A percentile compares a stretch with the other conserved stretches of the same genome.
phyloP scores from a whole-genome alignment of 441 rosid species.

The Eruca vesicaria region DNA sequence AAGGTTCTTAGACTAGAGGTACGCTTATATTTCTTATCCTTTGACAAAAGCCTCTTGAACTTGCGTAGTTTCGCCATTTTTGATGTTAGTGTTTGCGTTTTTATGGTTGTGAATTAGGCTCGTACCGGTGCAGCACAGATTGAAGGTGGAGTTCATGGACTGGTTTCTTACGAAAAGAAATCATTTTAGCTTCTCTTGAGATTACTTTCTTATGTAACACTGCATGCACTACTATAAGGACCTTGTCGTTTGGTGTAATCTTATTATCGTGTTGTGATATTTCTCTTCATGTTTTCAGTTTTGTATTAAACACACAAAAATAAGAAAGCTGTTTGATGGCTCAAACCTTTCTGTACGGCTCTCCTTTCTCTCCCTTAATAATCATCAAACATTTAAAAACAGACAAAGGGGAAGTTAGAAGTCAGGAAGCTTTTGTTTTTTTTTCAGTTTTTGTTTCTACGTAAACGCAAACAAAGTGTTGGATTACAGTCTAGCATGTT shows the following conservation, averaged over 20 bases:
- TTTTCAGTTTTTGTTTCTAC: not conserved
- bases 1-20: conserved; percentile 76
- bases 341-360: not conserved
- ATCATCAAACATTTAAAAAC: not conserved
- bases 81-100: not conserved
- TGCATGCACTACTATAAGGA: too few relatives aligned
- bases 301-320: not conserved
- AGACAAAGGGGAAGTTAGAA: not conserved
- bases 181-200: conserved; percentile 34
- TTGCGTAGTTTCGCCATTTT: not conserved
- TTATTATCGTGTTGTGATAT: not conserved
- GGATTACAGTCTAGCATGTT: not conserved
- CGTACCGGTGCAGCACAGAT: conserved; percentile 84
- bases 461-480: not conserved
- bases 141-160: conserved; percentile 82
- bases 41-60: not conserved
- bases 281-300: not conserved
- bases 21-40: not conserved
- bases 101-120: conserved; percentile 37
- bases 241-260: not conserved
- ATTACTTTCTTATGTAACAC: not conserved
- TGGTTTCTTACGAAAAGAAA: conserved; percentile 71
- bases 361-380: not conserved
- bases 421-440: not conserved
- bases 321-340: not conserved